Evolutionary conservation across 305 asterid species (phyloP).

Genomic region (Rubia peregrina): DNA sequence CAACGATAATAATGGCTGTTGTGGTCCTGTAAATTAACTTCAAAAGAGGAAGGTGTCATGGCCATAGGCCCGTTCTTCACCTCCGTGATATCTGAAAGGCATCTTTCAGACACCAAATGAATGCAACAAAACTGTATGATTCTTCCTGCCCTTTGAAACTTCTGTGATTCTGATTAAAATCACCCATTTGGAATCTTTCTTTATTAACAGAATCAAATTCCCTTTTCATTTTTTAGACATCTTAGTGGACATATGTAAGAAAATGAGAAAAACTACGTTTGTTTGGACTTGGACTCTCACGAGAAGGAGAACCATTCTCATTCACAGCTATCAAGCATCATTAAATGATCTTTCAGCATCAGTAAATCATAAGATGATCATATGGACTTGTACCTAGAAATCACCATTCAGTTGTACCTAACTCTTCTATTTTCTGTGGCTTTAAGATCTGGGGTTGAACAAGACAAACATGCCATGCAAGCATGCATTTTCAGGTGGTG

Average conservation of each 20-base stretch:
- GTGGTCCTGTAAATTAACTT: not conserved
- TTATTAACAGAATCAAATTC: not conserved
- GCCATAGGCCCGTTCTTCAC: slow-evolving; percentile 1
- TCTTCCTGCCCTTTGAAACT: not conserved
- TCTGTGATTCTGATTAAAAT: not conserved
- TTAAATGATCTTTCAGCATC: not conserved
- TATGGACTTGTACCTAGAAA: no score
- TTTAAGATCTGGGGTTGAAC: no score
- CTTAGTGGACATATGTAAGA: not conserved
- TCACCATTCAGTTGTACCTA: no score
- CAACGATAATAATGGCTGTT: not conserved
- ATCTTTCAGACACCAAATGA: slow-evolving; percentile 21
- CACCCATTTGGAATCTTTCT: not conserved
- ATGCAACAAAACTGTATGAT: slow-evolving; percentile 6
- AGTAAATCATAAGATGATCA: not conserved
- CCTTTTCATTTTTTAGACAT: not conserved
- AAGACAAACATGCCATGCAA: no score
- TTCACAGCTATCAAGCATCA: no score
- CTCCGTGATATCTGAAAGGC: slow-evolving; percentile 14
- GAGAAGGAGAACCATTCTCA: not conserved
- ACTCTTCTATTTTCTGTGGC: no score
- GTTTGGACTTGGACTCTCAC: not conserved
- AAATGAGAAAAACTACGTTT: not conserved
- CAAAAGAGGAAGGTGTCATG: not conserved
- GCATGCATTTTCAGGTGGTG: not conserved